Conservation (phyloP, 2,329 filamentous ascomycete genomes). For the Verruconis gallopava region DNA sequence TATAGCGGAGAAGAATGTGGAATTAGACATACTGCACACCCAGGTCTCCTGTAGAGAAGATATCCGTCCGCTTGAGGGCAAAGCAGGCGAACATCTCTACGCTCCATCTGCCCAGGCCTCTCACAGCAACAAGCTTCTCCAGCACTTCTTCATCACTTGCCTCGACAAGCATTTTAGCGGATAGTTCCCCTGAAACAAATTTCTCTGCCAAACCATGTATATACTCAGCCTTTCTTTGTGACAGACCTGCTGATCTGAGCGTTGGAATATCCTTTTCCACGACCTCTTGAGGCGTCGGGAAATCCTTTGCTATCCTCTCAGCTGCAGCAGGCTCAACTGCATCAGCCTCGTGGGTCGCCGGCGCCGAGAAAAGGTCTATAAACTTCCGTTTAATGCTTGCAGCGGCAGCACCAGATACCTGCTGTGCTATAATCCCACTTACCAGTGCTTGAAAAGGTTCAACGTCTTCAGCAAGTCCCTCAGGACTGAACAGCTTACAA, state of each 20-base stretch:
- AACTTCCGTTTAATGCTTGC: constrained; percentile 82
- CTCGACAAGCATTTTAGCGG: constrained; percentile 58
- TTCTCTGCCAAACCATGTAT: constrained; percentile 73
- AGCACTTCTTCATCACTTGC: constrained; percentile 80
- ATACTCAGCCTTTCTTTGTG: constrained; percentile 92
- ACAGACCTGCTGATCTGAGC: constrained; percentile 76
- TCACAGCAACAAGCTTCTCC: constrained; percentile 67
- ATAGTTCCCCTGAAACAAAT: constrained; percentile 63
- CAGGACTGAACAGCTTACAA: constrained; percentile 68
- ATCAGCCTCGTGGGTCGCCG: constrained; percentile 17
- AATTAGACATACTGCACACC: constrained; percentile 76
- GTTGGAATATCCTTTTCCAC: constrained; percentile 47
- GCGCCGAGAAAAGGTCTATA: constrained; percentile 52
- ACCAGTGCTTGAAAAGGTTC: constrained; percentile 78
- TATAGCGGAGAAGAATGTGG: background rate
- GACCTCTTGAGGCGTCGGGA: constrained; percentile 68
- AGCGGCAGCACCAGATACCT: constrained; percentile 87
- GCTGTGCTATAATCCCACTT: constrained; percentile 88
- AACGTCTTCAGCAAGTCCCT: constrained; percentile 69
- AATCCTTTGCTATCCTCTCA: constrained; percentile 28
- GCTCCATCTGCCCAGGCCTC: constrained; percentile 79
- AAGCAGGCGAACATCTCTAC: constrained; percentile 99
- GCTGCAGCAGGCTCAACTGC: constrained; percentile 15
- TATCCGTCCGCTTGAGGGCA: constrained; percentile 83
- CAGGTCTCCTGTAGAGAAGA: constrained; percentile 83